phyloP scores from a whole-genome alignment of 371 early-diverging fungal species.

The Fennellomyces sp. region DNA sequence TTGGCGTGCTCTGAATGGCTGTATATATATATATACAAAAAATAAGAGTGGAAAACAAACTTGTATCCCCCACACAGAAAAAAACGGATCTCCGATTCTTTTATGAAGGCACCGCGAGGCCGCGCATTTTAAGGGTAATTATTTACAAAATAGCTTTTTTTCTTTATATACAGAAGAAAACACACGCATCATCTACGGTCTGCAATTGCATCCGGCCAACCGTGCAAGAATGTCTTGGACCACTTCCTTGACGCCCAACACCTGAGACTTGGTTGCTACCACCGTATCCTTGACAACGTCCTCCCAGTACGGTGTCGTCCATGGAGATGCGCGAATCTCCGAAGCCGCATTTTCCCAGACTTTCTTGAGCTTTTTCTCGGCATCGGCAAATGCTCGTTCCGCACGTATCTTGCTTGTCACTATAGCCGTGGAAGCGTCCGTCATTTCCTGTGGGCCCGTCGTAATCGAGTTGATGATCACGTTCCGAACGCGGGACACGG shows the following conservation, averaged over 20 bases:
- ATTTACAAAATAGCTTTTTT: no score
- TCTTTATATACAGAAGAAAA: not conserved
- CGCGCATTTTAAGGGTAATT: no score
- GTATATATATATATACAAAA: not conserved
- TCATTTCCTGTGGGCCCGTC: not conserved
- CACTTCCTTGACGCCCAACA: not conserved
- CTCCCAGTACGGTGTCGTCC: not conserved
- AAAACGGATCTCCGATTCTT: not conserved
- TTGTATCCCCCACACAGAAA: not conserved
- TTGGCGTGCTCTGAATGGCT: slow-evolving; percentile 2
- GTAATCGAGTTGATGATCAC: not conserved
- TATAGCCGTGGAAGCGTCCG: not conserved
- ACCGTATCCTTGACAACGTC: not conserved
- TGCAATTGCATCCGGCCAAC: not conserved
- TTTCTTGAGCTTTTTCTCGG: not conserved
- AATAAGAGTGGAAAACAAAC: slow-evolving; percentile 4
- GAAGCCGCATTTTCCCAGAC: not conserved
- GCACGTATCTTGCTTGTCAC: not conserved
- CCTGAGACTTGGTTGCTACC: not conserved
- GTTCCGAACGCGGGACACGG: not conserved
- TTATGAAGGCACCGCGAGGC: not conserved
- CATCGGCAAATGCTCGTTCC: not conserved
- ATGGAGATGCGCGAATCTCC: not conserved
- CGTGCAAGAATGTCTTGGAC: not conserved
- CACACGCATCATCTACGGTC: no score